Conservation (phyloP, 2,329 filamentous ascomycete genomes). For the Aureobasidium musti region DNA sequence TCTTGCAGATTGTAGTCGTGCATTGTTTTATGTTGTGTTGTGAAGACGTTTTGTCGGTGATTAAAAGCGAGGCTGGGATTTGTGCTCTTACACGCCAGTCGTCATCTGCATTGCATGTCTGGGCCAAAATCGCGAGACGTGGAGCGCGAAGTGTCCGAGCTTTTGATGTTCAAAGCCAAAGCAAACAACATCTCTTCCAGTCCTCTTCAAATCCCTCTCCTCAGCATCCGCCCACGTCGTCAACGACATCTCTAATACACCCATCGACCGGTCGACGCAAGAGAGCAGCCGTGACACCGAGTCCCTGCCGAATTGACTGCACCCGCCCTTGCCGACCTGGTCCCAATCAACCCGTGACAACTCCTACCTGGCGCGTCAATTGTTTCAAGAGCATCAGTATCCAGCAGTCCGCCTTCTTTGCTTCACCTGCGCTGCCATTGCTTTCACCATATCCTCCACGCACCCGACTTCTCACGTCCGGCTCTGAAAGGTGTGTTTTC, state of each 20-base stretch:
- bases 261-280: constrained; percentile 20
- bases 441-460: constrained; percentile 5
- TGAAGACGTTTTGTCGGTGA: constrained; percentile 13
- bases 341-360: not conserved
- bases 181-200: constrained; percentile 25
- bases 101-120: constrained; percentile 17
- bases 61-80: constrained; percentile 18
- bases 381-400: constrained; percentile 27
- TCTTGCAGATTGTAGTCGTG: not conserved
- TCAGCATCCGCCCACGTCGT: constrained; percentile 25
- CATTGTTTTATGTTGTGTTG: constrained; percentile 22
- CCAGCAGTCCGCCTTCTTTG: constrained; percentile 24
- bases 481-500: constrained; percentile 8
- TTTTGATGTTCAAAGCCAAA: constrained; percentile 28
- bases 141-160: constrained; percentile 23
- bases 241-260: constrained; percentile 8
- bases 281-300: constrained; percentile 3
- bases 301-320: constrained; percentile 22
- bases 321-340: constrained; percentile 11
- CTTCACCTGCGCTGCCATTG: constrained; percentile 22
- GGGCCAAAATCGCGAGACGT: constrained; percentile 22
- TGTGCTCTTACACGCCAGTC: constrained; percentile 13
- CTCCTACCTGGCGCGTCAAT: constrained; percentile 24
- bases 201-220: constrained; percentile 24
- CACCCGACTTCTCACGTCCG: not conserved